A percentile compares a stretch with the other conserved stretches of the same genome.
phyloP scores from a whole-genome alignment of 2,329 filamentous ascomycete species.

The Fusarium sp. region DNA sequence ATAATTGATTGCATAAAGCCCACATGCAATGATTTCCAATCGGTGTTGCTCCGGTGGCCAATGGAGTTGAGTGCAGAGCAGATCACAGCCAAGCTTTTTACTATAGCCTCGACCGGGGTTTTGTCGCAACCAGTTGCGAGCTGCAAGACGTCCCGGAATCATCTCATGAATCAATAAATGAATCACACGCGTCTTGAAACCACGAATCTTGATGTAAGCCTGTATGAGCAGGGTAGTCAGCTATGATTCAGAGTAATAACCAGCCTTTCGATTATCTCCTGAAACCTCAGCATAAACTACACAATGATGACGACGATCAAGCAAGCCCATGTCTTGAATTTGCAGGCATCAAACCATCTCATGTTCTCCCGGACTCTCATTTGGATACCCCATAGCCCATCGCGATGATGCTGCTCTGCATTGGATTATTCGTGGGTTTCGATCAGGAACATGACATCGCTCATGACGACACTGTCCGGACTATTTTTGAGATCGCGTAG shows the following conservation, averaged over 20 bases:
- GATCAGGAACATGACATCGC: conserved; percentile 15
- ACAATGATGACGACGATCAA: conserved; percentile 4
- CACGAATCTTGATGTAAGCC: neutral
- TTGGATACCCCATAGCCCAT: neutral
- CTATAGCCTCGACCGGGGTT: neutral
- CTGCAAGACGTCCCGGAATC: neutral
- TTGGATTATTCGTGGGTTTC: neutral
- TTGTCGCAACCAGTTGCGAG: neutral
- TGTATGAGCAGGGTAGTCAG: neutral
- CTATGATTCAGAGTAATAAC: neutral
- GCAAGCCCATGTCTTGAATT: neutral
- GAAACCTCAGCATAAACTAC: neutral
- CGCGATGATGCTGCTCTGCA: neutral
- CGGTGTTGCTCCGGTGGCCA: conserved; percentile 2
- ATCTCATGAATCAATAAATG: neutral
- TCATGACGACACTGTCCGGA: conserved; percentile 8
- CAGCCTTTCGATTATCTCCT: neutral
- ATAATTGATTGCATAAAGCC: conserved; percentile 5
- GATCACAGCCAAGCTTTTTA: conserved; percentile 1
- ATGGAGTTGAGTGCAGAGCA: neutral
- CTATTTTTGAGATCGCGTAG: neutral
- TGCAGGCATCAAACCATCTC: neutral
- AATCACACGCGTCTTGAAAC: neutral
- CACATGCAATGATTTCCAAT: neutral
- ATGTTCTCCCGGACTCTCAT: neutral